Conservation (phyloP, 345 rosid species). For the Mangifera indica region DNA sequence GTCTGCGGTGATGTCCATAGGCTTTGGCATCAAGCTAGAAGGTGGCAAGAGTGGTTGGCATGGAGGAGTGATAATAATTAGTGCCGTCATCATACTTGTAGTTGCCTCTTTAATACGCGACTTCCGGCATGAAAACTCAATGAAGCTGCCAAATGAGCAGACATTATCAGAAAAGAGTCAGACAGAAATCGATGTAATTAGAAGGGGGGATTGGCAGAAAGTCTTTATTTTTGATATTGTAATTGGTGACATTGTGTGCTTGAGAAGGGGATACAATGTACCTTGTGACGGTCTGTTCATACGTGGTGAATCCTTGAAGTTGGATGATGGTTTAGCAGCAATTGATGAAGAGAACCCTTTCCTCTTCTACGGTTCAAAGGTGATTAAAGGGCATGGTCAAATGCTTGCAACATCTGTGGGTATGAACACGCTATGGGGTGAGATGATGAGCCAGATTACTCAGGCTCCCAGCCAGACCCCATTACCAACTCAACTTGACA, state of each 20-base stretch:
- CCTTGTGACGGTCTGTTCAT: conserved; percentile 16
- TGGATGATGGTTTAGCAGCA: conserved; percentile 3
- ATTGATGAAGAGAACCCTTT: conserved; percentile 7
- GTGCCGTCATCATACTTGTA: background rate
- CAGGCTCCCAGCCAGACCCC: background rate
- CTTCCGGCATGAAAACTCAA: background rate
- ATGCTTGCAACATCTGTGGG: conserved; percentile 13
- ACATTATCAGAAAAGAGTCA: background rate
- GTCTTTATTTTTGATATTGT: background rate
- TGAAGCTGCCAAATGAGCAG: background rate
- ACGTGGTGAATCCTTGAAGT: background rate
- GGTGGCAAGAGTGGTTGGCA: conserved; percentile 12
- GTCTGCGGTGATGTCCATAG: background rate
- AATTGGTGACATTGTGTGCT: conserved; percentile 7
- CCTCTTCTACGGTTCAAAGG: conserved; percentile 10
- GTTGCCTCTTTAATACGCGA: background rate
- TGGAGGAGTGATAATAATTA: conserved; percentile 1
- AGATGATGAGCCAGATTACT: conserved; percentile 6
- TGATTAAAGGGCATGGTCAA: conserved; percentile 1
- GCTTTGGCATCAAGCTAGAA: conserved; percentile 7
- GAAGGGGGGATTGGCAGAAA: background rate
- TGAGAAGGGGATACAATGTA: conserved; percentile 1
- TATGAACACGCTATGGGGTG: background rate
- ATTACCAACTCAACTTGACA: conserved; percentile 6
- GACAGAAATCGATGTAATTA: background rate